Percentiles rank a stretch among this genome's conserved stretches.
phyloP scores from a whole-genome alignment of 768 basidiomycete genomes.

The Trametes cingulata region DNA sequence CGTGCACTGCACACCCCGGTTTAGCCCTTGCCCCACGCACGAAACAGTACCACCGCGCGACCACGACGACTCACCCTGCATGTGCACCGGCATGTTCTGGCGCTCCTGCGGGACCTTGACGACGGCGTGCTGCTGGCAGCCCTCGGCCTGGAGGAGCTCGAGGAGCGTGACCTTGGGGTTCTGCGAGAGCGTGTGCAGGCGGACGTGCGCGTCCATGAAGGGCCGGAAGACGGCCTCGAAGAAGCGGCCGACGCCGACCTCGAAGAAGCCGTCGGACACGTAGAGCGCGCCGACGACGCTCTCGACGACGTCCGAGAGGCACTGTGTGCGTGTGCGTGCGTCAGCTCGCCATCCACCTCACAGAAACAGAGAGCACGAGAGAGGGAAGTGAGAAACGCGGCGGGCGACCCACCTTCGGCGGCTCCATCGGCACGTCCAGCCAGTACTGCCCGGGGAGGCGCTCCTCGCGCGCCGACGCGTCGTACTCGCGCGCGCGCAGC shows the following conservation, averaged over 20 bases:
- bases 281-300: conserved; percentile 78
- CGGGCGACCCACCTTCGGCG: conserved; percentile 65
- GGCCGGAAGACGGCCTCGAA: conserved; percentile 71
- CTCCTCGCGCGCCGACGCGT: conserved; percentile 47
- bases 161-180: conserved; percentile 78
- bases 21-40: background rate
- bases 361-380: too few species aligned
- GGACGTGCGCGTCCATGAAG: conserved; percentile 78
- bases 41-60: background rate
- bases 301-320: conserved; percentile 78
- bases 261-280: conserved; percentile 71
- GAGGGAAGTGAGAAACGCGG: too few species aligned
- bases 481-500: conserved; percentile 49
- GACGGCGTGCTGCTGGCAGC: conserved; percentile 67
- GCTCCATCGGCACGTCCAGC: conserved; percentile 57
- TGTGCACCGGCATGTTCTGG: conserved; percentile 36
- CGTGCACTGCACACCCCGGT: conserved; percentile 48
- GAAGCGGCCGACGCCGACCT: conserved; percentile 58
- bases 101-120: conserved; percentile 43
- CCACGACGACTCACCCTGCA: conserved; percentile 48
- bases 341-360: too few species aligned
- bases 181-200: conserved; percentile 67
- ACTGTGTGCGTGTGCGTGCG: conserved; percentile 40
- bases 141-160: conserved; percentile 70
- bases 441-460: conserved; percentile 71